phyloP scores from a whole-genome alignment of 2,329 filamentous ascomycete genomes.

The Phaeomoniella chlamydospora region DNA sequence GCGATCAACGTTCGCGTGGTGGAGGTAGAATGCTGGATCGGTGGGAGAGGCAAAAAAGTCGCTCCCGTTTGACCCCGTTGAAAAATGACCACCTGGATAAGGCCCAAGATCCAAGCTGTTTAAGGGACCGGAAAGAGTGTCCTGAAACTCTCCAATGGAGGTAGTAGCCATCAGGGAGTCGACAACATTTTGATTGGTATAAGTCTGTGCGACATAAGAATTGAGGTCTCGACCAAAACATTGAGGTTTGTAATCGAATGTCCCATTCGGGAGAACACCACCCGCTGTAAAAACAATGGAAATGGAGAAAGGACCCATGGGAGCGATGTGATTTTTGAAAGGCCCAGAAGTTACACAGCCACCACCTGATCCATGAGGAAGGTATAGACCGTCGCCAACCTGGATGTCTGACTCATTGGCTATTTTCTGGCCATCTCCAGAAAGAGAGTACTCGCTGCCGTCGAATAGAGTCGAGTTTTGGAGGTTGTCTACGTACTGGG shows the following conservation, averaged over 20 bases:
- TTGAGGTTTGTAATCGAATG: neutral
- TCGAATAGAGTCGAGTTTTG: constrained; percentile 18
- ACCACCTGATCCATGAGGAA: constrained; percentile 1
- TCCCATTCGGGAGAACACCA: neutral
- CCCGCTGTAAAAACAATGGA: neutral
- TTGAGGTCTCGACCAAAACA: neutral
- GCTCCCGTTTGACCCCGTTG: constrained; percentile 9
- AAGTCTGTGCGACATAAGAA: constrained; percentile 7
- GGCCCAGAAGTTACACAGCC: neutral
- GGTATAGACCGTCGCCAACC: neutral
- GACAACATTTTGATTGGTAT: constrained; percentile 10
- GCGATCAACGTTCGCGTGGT: constrained; percentile 11
- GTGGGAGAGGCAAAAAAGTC: constrained; percentile 10
- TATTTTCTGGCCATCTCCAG: constrained; percentile 31
- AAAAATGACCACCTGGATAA: constrained; percentile 13
- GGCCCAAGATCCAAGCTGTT: constrained; percentile 10
- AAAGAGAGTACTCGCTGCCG: constrained; percentile 21
- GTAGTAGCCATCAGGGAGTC: constrained; percentile 5
- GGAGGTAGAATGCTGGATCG: constrained; percentile 12
- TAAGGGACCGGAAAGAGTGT: constrained; percentile 21
- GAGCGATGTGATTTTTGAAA: neutral
- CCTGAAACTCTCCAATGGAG: constrained; percentile 19
- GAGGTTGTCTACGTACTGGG: constrained; percentile 17
- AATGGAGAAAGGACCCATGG: neutral
- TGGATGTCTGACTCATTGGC: constrained; percentile 16